Evolutionary conservation across 225 moss, liverwort and hornwort genomes (phyloP), one percentile per base, ranked within the genome.

Genomic region (Polytrichum formosum): DNA sequence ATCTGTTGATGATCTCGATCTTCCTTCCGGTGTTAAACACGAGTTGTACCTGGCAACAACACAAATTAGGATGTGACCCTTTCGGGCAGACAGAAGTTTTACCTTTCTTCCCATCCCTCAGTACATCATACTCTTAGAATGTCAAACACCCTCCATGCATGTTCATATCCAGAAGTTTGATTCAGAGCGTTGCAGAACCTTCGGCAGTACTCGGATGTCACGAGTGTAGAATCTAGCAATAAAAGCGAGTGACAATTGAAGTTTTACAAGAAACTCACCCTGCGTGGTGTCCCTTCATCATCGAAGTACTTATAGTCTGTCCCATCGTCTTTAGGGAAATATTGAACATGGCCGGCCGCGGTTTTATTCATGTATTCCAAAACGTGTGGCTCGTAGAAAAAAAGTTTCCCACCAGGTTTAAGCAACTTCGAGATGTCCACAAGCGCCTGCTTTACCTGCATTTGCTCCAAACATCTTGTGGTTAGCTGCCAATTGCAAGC

Each of bases 1-100:
- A 80, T 26, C 72, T 74, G 72, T 80, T 84, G 0, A 56, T 69
- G 59, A 77, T 74, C 64, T 80, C 77, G 7, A 80, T 77, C 26
- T 28, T 61, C 21, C 54, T 69, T 72, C 63, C 71, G 9, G 70
- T 75, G 21, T 75, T 75, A 75, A 73, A 74, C 22, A n/a, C 6
- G 53, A 75, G 64, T 55, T 28, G 64, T 29, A 77, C 13, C 67
- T 80, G 75, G 61, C 63, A 61, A 70, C 64, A 67, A 23, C 46
- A 73, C 26, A 54, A 28, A 65, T 65, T 60, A 46, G 46, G 46
- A 46, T 16, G 46, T 46, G 46, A 46, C 0, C 46, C 46, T 13
- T 46, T 16, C 16, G 13, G 4, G 46, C 46, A 46, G 46, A 46
- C 46, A 46, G 13, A 46, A 46, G 0, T 13, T 46, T 46, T 4